Evolutionary conservation across 2,329 filamentous ascomycete species (phyloP).

Genomic region (Bipolaris sorokiniana): DNA sequence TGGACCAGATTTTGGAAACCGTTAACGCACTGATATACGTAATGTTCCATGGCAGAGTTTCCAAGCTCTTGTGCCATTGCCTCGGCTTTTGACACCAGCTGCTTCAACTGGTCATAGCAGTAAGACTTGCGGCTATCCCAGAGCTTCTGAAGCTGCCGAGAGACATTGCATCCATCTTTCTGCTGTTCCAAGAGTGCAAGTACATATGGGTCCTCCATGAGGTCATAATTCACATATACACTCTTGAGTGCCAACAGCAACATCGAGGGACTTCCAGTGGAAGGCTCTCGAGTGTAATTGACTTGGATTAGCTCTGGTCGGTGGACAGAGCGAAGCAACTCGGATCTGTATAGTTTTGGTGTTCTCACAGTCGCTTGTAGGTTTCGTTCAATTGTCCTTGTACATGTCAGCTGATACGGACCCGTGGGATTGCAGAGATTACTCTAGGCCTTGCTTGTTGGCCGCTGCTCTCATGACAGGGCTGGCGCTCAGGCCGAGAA

Average conservation of each 20-base stretch:
- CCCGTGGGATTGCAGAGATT: constrained; percentile 9
- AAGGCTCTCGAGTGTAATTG: constrained; percentile 30
- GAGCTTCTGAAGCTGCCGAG: constrained; percentile 35
- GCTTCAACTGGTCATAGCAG: constrained; percentile 48
- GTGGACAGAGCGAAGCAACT: constrained; percentile 72
- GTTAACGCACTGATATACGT: constrained; percentile 46
- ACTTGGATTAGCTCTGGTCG: constrained; percentile 63
- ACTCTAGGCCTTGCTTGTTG: constrained; percentile 58
- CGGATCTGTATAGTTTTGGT: constrained; percentile 70
- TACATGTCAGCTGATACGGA: constrained; percentile 18
- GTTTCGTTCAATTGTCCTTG: constrained; percentile 67
- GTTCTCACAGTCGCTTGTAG: constrained; percentile 73
- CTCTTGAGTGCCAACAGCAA: constrained; percentile 26
- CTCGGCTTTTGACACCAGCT: constrained; percentile 41
- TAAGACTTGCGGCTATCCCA: constrained; percentile 46
- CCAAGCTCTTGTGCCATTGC: constrained; percentile 50
- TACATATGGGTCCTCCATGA: constrained; percentile 51
- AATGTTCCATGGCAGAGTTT: constrained; percentile 47
- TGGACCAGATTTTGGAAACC: constrained; percentile 29
- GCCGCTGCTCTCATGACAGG: constrained; percentile 69
- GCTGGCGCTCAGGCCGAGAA: constrained; percentile 82
- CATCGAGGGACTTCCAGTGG: constrained; percentile 3
- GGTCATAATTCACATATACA: constrained; percentile 38
- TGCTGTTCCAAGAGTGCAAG: constrained; percentile 38
- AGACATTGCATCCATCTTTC: constrained; percentile 28